A percentile compares a stretch with the other conserved stretches of the same genome.
These are phyloP conservation scores for Phytopythium sindhum DNA, from an alignment of 352 stramenopile genomes.

Conservation along the genomic window DNA sequence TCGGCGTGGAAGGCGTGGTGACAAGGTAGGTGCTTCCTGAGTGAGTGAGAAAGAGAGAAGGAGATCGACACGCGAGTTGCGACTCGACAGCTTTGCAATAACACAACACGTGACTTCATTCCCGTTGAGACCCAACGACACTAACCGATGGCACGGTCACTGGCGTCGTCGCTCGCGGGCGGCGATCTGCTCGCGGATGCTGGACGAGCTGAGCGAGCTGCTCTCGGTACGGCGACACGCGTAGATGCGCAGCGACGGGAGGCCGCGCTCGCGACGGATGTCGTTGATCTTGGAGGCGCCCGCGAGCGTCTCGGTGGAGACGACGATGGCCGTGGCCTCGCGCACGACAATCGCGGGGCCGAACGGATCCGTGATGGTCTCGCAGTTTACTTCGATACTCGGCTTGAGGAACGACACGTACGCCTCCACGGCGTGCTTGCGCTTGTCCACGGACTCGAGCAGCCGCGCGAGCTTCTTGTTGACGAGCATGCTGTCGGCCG, in stretches of 20 bases:
- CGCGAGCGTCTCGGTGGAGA: conserved; percentile 79
- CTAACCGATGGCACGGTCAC: background rate
- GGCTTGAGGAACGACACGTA: conserved; percentile 74
- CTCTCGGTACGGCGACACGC: conserved; percentile 77
- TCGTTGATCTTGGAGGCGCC: conserved; percentile 85
- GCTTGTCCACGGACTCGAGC: conserved; percentile 55
- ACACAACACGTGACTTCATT: background rate
- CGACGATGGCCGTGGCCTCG: conserved; percentile 68
- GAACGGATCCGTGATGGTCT: conserved; percentile 71
- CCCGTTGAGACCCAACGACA: background rate
- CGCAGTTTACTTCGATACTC: conserved; percentile 41
- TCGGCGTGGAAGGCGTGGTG: background rate
- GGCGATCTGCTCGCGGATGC: conserved; percentile 70
- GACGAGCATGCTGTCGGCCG: conserved; percentile 68
- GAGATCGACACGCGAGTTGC: background rate
- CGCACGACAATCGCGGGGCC: conserved; percentile 79
- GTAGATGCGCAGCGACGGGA: conserved; percentile 66
- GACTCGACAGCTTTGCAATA: background rate
- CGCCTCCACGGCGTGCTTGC: conserved; percentile 48
- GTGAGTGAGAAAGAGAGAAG: background rate
- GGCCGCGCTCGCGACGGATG: conserved; percentile 53
- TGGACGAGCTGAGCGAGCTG: conserved; percentile 82
- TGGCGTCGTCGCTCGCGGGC: conserved; percentile 3
- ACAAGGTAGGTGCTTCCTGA: background rate
- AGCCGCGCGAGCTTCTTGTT: conserved; percentile 74